Conservation (phyloP, 768 basidiomycete species). For the Pisolithus marmoratus region DNA sequence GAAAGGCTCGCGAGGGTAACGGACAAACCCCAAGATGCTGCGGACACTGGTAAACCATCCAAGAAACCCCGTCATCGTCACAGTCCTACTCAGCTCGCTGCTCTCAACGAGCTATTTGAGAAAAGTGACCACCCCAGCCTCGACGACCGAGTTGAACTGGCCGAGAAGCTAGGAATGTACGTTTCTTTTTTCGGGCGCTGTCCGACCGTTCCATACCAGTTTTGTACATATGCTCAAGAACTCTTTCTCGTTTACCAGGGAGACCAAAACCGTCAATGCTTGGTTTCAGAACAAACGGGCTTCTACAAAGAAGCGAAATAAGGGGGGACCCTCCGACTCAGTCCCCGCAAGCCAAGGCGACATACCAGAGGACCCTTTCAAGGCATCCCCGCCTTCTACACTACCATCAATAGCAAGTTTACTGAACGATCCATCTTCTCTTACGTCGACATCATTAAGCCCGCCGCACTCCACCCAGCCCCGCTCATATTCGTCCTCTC, state of each 20-base stretch:
- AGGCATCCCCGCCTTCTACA: constrained; percentile 24
- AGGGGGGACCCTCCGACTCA: constrained; percentile 32
- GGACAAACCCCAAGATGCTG: constrained; percentile 20
- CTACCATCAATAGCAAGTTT: constrained; percentile 35
- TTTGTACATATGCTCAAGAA: constrained; percentile 6
- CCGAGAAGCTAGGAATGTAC: constrained; percentile 71
- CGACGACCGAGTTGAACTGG: constrained; percentile 61
- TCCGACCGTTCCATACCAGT: constrained; percentile 15
- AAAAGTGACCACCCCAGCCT: constrained; percentile 69
- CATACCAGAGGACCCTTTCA: constrained; percentile 17
- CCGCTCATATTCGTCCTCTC: constrained; percentile 22
- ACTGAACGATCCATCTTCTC: constrained; percentile 31
- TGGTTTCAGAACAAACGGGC: constrained; percentile 88
- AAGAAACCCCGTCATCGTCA: constrained; percentile 83
- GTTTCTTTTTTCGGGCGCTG: constrained; percentile 32
- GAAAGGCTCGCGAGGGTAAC: constrained; percentile 18
- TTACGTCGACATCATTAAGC: constrained; percentile 15
- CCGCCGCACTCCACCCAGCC: constrained; percentile 16
- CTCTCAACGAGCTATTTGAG: constrained; percentile 75
- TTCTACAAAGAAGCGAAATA: constrained; percentile 67
- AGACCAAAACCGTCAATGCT: constrained; percentile 79
- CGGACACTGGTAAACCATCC: constrained; percentile 18
- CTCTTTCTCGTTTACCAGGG: constrained; percentile 42
- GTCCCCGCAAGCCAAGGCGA: constrained; percentile 21
- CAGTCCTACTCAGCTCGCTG: constrained; percentile 62